Conservation (phyloP, 306 rosid species). For the Castanea sativa region DNA sequence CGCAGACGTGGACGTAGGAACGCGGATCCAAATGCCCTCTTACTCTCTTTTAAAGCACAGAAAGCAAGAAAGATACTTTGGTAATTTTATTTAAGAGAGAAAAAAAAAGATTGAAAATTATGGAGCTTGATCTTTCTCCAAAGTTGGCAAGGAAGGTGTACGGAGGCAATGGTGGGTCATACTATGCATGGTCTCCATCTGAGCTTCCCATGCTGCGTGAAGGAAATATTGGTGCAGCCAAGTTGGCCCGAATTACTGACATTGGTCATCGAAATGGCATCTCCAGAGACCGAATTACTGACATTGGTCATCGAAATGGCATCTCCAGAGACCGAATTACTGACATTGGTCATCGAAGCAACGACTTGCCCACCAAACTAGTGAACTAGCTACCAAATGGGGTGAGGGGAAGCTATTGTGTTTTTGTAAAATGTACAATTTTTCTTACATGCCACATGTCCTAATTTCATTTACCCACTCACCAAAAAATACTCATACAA, state of each 20-base stretch:
- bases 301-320: no score
- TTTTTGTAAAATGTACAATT: no score
- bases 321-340: background rate
- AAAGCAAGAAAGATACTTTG: background rate
- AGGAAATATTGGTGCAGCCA: conserved; percentile 76
- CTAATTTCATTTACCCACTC: no score
- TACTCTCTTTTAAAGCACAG: background rate
- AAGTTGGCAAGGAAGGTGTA: conserved; percentile 56
- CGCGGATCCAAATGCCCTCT: no score
- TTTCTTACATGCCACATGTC: no score
- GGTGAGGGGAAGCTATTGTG: no score
- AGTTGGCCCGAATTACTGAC: conserved; percentile 28
- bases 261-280: no score
- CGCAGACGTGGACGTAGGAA: no score
- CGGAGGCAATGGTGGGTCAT: conserved; percentile 65
- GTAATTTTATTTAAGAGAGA: background rate
- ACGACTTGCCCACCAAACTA: no score
- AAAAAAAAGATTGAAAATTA: background rate
- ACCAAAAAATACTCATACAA: no score
- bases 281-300: background rate
- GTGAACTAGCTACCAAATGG: no score
- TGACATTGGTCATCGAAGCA: background rate
- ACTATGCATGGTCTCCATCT: conserved; percentile 62
- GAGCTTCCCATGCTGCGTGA: conserved; percentile 71
- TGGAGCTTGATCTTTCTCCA: conserved; percentile 79